A percentile compares a stretch with the other conserved stretches of the same genome.
These are phyloP conservation scores for Pseudogymnoascus sp. DNA, from an alignment of 2,329 filamentous ascomycete genomes.

Conservation along the genomic window DNA sequence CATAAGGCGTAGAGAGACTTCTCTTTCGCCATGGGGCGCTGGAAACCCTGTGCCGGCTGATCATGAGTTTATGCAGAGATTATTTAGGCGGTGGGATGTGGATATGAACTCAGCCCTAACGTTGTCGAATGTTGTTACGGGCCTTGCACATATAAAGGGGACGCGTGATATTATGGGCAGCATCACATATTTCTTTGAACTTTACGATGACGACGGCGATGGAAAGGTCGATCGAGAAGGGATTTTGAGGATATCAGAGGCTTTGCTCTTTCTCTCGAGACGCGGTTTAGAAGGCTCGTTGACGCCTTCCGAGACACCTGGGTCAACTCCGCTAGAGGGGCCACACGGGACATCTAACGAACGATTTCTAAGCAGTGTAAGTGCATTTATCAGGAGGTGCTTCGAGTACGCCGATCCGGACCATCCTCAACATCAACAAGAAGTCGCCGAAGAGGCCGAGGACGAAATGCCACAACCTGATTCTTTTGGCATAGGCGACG, in stretches of 20 bases:
- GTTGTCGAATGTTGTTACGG: conserved; percentile 85
- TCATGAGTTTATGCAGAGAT: conserved; percentile 84
- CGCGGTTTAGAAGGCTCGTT: conserved; percentile 73
- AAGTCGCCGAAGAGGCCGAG: conserved; percentile 25
- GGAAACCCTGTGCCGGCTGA: conserved; percentile 67
- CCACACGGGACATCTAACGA: conserved; percentile 65
- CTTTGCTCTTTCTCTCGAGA: conserved; percentile 82
- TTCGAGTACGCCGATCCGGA: conserved; percentile 98
- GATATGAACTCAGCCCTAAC: conserved; percentile 71
- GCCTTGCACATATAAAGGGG: conserved; percentile 84
- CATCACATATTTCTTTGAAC: conserved; percentile 95
- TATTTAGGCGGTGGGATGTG: conserved; percentile 84
- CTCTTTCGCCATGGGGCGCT: conserved; percentile 45
- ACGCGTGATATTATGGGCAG: conserved; percentile 94
- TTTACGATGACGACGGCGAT: conserved; percentile 89
- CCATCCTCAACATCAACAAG: conserved; percentile 54
- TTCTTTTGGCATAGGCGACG: conserved; percentile 70
- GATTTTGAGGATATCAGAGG: conserved; percentile 89
- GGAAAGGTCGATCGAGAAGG: conserved; percentile 92
- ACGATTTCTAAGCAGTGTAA: conserved; percentile 84
- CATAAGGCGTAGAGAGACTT: conserved; percentile 33
- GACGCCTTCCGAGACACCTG: conserved; percentile 25
- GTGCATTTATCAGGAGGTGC: conserved; percentile 89
- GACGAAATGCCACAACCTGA: conserved; percentile 36
- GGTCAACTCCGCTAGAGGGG: conserved; percentile 19